Base-by-base conservation (phyloP, 108 stramenopile species). In the Skeletonema grethae region DNA sequence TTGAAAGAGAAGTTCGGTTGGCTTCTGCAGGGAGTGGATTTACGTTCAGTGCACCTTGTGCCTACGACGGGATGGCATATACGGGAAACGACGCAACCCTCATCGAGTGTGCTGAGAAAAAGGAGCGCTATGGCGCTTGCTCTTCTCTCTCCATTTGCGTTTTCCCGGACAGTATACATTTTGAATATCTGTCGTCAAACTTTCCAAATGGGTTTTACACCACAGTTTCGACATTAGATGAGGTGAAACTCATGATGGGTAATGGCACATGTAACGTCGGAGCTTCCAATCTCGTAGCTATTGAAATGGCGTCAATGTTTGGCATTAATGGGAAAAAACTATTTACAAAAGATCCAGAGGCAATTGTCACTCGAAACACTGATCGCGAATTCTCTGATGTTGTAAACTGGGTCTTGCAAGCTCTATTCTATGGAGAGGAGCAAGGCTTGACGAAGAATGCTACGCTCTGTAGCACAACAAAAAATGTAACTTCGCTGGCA, bases 361-460 rank as follows among this genome's bases (percentile, higher is more conserved):
- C 76, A 43, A 18, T 61, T 20, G 61, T 70, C 8, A 77, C 76
- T 16, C 53, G 76, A 38, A 31, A 48, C 5, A 56, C 60, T 36
- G 76, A 77, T 56, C 12, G 29, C 2, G 65, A 68, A 38, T 84
- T 70, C 67, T 69, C 65, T 8, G 63, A 79, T 67, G 76, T 87
- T 61, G 75, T 80, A 61, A 69, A 80, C 55, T 87, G 86, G 86
- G 72, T 82, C 11, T 3, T 85, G 4, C 59, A 84, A 45, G 65
- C 84, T 11, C 62, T 89, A 0, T 36, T 87, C 13, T 67, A 53
- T 57, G 86, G 86, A 53, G 82, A 86, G 60, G 73, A 81, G 73
- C 57, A 66, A 13, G 82, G 61, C 20, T 39, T 84, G 24, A 34
- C 36, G 18, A 58, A 61, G 25, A 76, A 70, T 24, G 34, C 30